A percentile compares a stretch with the other conserved stretches of the same genome.
These are phyloP conservation scores for Furcasterigmium furcatum DNA, from an alignment of 2,329 filamentous ascomycete species.

Conservation along the genomic window DNA sequence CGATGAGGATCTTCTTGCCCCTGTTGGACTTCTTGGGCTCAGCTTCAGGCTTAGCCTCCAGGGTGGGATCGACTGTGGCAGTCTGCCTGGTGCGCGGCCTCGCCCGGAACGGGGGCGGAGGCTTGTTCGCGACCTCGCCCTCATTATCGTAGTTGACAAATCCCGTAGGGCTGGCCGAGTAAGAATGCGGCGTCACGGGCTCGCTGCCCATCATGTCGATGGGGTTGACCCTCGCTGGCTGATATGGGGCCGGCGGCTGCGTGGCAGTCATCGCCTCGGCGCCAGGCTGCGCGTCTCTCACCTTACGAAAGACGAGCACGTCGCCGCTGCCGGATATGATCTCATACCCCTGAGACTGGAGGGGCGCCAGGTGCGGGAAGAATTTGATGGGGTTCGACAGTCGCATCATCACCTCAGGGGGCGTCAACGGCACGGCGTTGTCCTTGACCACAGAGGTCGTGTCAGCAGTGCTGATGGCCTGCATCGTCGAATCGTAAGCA, in stretches of 20 bases:
- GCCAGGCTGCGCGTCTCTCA: conserved; percentile 28
- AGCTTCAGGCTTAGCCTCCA: conserved; percentile 15
- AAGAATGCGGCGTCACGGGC: conserved; percentile 38
- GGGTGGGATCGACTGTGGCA: neutral
- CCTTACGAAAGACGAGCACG: conserved; percentile 65
- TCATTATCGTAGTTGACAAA: conserved; percentile 59
- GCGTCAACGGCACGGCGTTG: conserved; percentile 46
- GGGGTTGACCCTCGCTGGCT: conserved; percentile 44
- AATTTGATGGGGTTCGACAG: conserved; percentile 64
- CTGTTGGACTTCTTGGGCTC: conserved; percentile 32
- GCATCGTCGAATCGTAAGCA: conserved; percentile 58
- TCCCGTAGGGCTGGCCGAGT: conserved; percentile 62
- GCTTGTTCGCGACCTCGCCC: conserved; percentile 22
- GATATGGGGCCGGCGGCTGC: conserved; percentile 9
- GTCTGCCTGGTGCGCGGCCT: conserved; percentile 11
- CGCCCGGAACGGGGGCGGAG: conserved; percentile 32
- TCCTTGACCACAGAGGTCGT: conserved; percentile 53
- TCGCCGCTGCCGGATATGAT: conserved; percentile 62
- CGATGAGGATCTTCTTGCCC: conserved; percentile 46
- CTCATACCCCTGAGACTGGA: conserved; percentile 62
- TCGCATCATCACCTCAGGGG: conserved; percentile 56
- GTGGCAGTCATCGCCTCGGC: conserved; percentile 4
- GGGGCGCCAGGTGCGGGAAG: conserved; percentile 56
- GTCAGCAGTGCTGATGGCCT: conserved; percentile 56
- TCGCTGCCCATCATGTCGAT: conserved; percentile 52